Conservation (phyloP, 2,329 filamentous ascomycete genomes). For the Pestalotiopsis sp. region DNA sequence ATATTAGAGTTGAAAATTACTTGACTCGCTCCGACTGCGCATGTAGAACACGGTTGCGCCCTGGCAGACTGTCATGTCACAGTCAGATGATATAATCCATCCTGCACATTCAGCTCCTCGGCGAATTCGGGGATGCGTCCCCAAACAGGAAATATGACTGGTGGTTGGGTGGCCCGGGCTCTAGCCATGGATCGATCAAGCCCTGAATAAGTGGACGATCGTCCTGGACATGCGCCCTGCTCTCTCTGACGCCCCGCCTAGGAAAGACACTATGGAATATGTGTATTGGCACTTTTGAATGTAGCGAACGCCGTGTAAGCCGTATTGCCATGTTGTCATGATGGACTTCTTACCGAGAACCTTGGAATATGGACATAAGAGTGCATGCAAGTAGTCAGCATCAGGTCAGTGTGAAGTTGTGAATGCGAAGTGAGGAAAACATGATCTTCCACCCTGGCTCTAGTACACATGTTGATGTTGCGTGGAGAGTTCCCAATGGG, state of each 20-base stretch:
- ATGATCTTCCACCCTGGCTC: background rate
- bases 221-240: background rate
- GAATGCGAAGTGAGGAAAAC: background rate
- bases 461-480: background rate
- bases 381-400: background rate
- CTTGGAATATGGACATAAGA: too few species aligned
- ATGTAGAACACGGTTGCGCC: background rate
- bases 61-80: background rate
- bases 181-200: background rate
- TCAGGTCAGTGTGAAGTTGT: background rate
- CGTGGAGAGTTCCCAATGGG: background rate
- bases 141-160: background rate
- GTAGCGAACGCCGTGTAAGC: too few species aligned
- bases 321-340: too few species aligned
- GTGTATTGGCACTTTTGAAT: background rate
- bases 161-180: background rate
- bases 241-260: background rate
- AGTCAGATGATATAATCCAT: background rate
- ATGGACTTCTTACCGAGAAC: too few species aligned
- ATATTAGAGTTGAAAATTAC: background rate
- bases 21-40: background rate
- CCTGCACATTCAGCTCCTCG: background rate
- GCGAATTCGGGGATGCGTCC: background rate
- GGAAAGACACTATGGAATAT: background rate
- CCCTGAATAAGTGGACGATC: background rate